Evolutionary conservation across 805 yeast genomes (phyloP).

Genomic region (Spathaspora sp.): DNA sequence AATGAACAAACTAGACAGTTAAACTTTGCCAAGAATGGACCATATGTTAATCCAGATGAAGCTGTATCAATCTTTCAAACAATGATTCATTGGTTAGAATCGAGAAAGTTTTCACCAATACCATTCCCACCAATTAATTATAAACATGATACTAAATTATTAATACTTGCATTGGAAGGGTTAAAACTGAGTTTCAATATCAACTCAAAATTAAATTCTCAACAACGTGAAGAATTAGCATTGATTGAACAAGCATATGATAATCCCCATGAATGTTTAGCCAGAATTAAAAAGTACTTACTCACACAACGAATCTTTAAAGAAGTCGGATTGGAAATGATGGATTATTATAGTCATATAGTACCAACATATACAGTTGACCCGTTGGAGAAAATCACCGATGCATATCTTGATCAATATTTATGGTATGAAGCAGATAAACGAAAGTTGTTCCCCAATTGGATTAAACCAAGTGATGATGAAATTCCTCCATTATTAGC

Average conservation of each 20-base stretch:
- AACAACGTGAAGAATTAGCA: constrained; percentile 89
- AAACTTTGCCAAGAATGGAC: constrained; percentile 78
- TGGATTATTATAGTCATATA: constrained; percentile 82
- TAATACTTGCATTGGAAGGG: constrained; percentile 85
- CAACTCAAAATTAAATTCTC: constrained; percentile 72
- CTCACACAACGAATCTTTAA: constrained; percentile 90
- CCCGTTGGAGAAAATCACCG: constrained; percentile 92
- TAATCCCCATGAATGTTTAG: constrained; percentile 89
- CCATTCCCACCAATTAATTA: constrained; percentile 92
- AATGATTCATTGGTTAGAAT: constrained; percentile 89
- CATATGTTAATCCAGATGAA: constrained; percentile 78
- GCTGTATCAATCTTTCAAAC: constrained; percentile 85
- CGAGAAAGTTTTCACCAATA: constrained; percentile 77
- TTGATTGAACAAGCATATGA: constrained; percentile 95
- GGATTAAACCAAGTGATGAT: constrained; percentile 93
- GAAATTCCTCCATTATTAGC: constrained; percentile 91
- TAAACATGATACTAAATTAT: constrained; percentile 87
- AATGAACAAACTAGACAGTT: constrained; percentile 88
- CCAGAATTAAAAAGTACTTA: constrained; percentile 75
- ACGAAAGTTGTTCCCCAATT: constrained; percentile 83
- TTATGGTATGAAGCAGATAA: constrained; percentile 94
- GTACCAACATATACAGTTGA: constrained; percentile 86
- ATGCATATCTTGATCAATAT: constrained; percentile 93
- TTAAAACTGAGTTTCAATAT: constrained; percentile 71
- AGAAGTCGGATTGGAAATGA: constrained; percentile 82